phyloP scores from a whole-genome alignment of 2,329 filamentous ascomycete genomes.

The Lecanicillium sp. region DNA sequence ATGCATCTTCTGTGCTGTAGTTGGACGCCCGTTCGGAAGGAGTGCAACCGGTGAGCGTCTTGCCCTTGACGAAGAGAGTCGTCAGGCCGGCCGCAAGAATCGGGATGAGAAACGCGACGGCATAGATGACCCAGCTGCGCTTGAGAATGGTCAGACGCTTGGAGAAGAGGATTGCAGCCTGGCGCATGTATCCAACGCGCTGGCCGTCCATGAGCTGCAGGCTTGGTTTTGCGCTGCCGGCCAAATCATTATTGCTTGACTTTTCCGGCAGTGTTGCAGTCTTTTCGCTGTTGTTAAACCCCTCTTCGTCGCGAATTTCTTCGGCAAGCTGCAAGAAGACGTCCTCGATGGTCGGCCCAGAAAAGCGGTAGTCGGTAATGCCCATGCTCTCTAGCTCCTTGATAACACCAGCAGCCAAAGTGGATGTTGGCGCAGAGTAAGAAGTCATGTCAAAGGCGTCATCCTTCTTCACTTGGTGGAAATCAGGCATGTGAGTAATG shows the following conservation, averaged over 20 bases:
- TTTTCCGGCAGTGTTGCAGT: slow-evolving; percentile 14
- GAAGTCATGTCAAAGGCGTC: slow-evolving; percentile 62
- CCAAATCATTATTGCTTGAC: slow-evolving; percentile 11
- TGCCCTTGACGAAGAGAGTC: slow-evolving; percentile 62
- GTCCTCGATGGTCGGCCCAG: slow-evolving; percentile 85
- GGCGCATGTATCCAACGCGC: slow-evolving; percentile 60
- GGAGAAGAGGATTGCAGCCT: slow-evolving; percentile 65
- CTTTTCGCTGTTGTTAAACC: slow-evolving; percentile 18
- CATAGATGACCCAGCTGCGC: slow-evolving; percentile 69
- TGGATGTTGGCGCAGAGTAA: slow-evolving; percentile 64
- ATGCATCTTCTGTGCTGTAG: slow-evolving; percentile 26
- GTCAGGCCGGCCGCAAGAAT: slow-evolving; percentile 73
- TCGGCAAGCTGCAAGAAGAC: slow-evolving; percentile 83
- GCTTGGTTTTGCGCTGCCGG: slow-evolving; percentile 19
- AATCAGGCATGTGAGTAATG: slow-evolving; percentile 36
- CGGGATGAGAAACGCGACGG: slow-evolving; percentile 68
- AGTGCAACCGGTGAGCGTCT: slow-evolving; percentile 43
- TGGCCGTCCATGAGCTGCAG: slow-evolving; percentile 60
- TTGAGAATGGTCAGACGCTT: slow-evolving; percentile 74
- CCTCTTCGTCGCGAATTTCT: slow-evolving; percentile 56
- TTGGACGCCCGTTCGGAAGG: slow-evolving; percentile 39
- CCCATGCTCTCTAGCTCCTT: slow-evolving; percentile 57
- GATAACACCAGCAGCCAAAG: slow-evolving; percentile 64
- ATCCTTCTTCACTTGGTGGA: slow-evolving; percentile 50
- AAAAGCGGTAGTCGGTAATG: slow-evolving; percentile 73